Base-by-base conservation (phyloP, 495 filamentous ascomycete genomes). In the Hyaloscypha finlandica region DNA sequence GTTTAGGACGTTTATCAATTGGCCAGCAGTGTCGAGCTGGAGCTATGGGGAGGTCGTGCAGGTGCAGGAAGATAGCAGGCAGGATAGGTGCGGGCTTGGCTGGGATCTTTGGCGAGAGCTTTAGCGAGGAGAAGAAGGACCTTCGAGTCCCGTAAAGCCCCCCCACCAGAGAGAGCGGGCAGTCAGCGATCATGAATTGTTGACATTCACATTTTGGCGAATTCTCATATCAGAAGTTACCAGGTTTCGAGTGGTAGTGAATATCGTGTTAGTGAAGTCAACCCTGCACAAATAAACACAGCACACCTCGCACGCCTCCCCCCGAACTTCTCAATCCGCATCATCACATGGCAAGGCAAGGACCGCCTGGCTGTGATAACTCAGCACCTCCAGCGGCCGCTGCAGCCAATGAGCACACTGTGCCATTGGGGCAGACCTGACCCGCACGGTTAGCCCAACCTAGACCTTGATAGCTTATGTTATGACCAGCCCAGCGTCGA, bases 71-170 rank as follows among this genome's bases (percentile, higher is more conserved):
- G 54, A 57, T 16, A 33, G 12, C 42, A 19, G 53, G 52, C 31
- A 3, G 56, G 12, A 51, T 31, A 45, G 57, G 42, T 61, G 65
- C 20, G 64, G 48, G 25, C 25, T 25, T 25, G 25, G 25, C 25
- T 25, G 25, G 25, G 25, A 57, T 61, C 61, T 39, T 54, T 29
- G 59, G 58, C n/a, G 25, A 29, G 64, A 66, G 56, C 64, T 66
- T 60, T 61, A 60, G 59, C 59, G 59, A 68, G 66, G 25, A 53
- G 63, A 68, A 64, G 56, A 33, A 45, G 42, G 54, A 61, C 19
- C 25, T 55, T 48, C 42, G 42, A 33, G 29, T 53, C 33, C 52
- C 37, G 33, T 54, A 29, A 32, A 31, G 54, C 60, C 20, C 48
- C 20, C 48, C 66, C 32, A 8, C 20, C 32, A 39, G 2, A 9